Evolutionary conservation across 139 green algal species (phyloP).

Genomic region (Micromonas pusilla): DNA sequence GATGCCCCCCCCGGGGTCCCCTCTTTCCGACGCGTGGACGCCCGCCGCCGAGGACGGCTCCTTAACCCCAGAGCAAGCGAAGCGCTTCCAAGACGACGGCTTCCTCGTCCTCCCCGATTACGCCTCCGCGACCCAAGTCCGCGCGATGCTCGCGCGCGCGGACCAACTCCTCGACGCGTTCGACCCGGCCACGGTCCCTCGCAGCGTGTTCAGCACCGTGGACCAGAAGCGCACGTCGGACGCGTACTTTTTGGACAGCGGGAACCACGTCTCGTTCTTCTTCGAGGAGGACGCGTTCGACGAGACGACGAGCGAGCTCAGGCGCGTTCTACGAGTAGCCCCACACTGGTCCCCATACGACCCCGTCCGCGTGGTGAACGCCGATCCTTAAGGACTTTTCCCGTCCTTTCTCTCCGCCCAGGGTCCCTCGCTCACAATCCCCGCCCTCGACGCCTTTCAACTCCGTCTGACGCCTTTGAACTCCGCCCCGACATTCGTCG

Average conservation of each 20-base stretch:
- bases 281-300: conserved; percentile 64
- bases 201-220: conserved; percentile 28
- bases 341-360: too few relatives aligned
- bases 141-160: conserved; percentile 35
- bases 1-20: too few relatives aligned
- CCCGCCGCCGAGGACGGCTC: neutral
- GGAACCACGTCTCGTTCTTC: conserved; percentile 35
- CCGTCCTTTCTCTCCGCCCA: too few relatives aligned
- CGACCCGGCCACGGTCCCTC: conserved; percentile 18
- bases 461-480: too few relatives aligned
- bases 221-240: conserved; percentile 42
- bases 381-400: too few relatives aligned
- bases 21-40: too few relatives aligned
- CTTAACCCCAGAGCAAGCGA: neutral
- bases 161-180: conserved; percentile 42
- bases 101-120: conserved; percentile 57
- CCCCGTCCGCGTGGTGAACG: too few relatives aligned
- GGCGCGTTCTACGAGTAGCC: too few relatives aligned
- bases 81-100: conserved; percentile 33
- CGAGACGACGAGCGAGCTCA: conserved; percentile 37
- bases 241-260: conserved; percentile 63
- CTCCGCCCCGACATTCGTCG: too few relatives aligned
- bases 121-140: conserved; percentile 39
- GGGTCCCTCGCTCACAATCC: too few relatives aligned
- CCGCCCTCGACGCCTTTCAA: too few relatives aligned